Conservation (phyloP, 208 protist genomes). For the Willaertia magna region DNA sequence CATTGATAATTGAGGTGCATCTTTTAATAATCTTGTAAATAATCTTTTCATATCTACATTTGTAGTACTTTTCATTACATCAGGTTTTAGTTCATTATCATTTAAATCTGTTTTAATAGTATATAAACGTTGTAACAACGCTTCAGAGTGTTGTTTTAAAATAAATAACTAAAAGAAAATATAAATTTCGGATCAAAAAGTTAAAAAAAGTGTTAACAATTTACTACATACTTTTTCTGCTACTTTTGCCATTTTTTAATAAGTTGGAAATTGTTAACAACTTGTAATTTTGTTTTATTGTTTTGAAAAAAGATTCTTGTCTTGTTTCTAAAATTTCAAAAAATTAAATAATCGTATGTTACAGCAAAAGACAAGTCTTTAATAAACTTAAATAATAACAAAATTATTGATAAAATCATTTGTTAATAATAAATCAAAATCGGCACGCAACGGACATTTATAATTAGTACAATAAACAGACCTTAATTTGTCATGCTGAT, state of each 20-base stretch:
- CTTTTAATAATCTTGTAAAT: neutral
- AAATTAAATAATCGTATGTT: neutral
- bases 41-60: neutral
- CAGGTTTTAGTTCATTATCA: neutral
- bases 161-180: neutral
- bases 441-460: no score
- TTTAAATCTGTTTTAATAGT: neutral
- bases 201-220: no score
- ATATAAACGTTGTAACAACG: neutral
- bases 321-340: neutral
- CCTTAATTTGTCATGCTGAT: no score
- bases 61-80: neutral
- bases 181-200: no score
- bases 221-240: neutral
- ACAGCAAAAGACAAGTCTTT: neutral
- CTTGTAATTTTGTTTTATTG: neutral
- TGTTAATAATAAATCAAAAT: neutral
- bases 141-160: neutral
- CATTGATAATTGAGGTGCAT: neutral
- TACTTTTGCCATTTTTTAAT: neutral
- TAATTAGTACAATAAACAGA: no score
- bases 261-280: neutral
- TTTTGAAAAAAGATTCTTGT: neutral
- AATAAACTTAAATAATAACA: neutral
- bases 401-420: neutral